These are phyloP conservation scores for Termitomyces sp. DNA, from an alignment of 768 basidiomycete species.

Conservation along the genomic window DNA sequence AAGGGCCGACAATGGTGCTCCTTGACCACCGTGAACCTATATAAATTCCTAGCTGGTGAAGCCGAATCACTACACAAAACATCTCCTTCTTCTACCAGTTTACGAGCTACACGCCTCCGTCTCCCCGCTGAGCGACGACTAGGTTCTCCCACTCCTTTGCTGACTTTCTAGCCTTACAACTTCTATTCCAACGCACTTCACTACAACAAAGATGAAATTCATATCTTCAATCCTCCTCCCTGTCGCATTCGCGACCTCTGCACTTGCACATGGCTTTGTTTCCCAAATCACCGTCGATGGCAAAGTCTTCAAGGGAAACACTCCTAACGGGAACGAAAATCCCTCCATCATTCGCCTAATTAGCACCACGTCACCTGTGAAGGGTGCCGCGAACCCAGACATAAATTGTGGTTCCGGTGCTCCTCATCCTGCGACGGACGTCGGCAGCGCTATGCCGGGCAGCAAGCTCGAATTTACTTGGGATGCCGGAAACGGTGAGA, in stretches of 20 bases:
- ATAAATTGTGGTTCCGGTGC: conserved; percentile 60
- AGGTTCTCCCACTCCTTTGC: conserved; percentile 1
- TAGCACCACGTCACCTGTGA: conserved; percentile 30
- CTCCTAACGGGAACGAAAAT: conserved; percentile 18
- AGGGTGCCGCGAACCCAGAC: conserved; percentile 53
- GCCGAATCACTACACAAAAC: background rate
- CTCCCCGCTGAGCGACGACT: conserved; percentile 4
- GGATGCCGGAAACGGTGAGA: conserved; percentile 1
- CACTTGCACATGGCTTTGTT: conserved; percentile 42
- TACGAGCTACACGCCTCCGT: background rate
- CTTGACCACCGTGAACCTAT: background rate
- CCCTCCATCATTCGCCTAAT: conserved; percentile 38
- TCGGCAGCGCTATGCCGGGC: conserved; percentile 38
- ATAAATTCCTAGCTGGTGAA: background rate
- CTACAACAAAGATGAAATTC: conserved; percentile 16
- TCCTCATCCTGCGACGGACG: conserved; percentile 35
- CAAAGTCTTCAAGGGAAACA: conserved; percentile 30
- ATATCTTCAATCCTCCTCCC: conserved; percentile 24
- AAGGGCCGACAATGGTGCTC: background rate
- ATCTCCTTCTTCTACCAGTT: background rate
- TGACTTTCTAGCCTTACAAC: background rate
- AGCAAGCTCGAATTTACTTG: conserved; percentile 1
- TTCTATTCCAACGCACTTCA: background rate
- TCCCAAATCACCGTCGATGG: conserved; percentile 32
- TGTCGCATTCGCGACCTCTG: conserved; percentile 29